These are phyloP conservation scores for Gamsiella multidivaricata DNA, from an alignment of 192 early-diverging fungal species.

Conservation along the genomic window DNA sequence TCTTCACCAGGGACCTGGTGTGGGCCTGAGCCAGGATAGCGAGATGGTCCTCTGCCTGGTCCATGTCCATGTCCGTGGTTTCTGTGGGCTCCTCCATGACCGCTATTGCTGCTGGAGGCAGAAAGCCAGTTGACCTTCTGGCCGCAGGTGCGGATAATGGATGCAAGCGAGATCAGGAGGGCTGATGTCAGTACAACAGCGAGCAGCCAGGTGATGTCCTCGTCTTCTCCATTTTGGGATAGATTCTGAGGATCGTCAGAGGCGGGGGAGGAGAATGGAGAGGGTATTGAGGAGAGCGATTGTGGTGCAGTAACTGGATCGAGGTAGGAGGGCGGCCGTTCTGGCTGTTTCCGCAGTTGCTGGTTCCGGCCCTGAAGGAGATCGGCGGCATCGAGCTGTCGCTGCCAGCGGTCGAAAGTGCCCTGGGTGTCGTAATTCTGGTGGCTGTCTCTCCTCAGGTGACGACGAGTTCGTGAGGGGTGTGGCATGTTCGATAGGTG, in stretches of 20 bases:
- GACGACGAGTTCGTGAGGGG: no score
- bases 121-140: slow-evolving; percentile 19
- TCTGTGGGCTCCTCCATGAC: background rate
- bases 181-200: slow-evolving; percentile 16
- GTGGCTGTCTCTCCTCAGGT: background rate
- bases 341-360: background rate
- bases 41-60: background rate
- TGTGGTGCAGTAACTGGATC: slow-evolving; percentile 7
- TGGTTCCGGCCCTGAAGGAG: slow-evolving; percentile 5
- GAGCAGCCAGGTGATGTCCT: slow-evolving; percentile 37
- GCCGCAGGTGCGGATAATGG: slow-evolving; percentile 16
- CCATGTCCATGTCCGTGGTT: slow-evolving; percentile 14
- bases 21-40: slow-evolving; percentile 31
- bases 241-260: background rate
- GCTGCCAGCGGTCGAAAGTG: slow-evolving; percentile 9
- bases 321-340: slow-evolving; percentile 12
- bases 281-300: slow-evolving; percentile 8
- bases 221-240: slow-evolving; percentile 9
- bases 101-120: slow-evolving; percentile 3
- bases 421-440: background rate
- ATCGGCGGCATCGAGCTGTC: background rate
- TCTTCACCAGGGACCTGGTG: slow-evolving; percentile 33
- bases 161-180: slow-evolving; percentile 10
- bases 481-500: background rate
- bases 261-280: background rate